A percentile compares a stretch with the other conserved stretches of the same genome.
These are phyloP conservation scores for Pestalotiopsis sp. DNA, from an alignment of 2,329 filamentous ascomycete species.

Conservation along the genomic window DNA sequence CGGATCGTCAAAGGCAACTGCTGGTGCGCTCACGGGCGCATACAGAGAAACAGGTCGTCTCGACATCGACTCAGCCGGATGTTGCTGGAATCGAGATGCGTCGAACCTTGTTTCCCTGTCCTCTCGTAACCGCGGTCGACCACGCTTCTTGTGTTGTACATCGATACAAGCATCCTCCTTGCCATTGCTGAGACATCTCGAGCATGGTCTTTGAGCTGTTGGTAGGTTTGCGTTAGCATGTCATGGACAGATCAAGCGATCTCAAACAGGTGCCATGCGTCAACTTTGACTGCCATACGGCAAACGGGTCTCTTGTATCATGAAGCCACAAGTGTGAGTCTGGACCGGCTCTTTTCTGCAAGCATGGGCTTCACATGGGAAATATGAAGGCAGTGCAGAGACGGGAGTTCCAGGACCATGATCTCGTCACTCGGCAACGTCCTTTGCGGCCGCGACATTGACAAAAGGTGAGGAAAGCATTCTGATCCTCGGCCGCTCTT, in stretches of 20 bases:
- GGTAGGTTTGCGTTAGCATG: slow-evolving; percentile 27
- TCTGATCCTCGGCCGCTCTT: background rate
- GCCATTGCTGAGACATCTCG: slow-evolving; percentile 75
- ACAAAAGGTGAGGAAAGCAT: background rate
- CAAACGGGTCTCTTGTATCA: background rate
- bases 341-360: background rate
- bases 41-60: slow-evolving; percentile 57
- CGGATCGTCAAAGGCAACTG: slow-evolving; percentile 49
- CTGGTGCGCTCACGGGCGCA: slow-evolving; percentile 44
- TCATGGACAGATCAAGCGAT: background rate
- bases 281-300: background rate
- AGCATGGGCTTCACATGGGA: background rate
- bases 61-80: slow-evolving; percentile 45
- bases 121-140: slow-evolving; percentile 76
- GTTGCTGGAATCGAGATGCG: slow-evolving; percentile 44
- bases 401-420: background rate
- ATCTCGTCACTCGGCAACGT: background rate
- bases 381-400: background rate
- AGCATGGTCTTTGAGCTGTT: slow-evolving; percentile 75
- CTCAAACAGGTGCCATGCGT: background rate
- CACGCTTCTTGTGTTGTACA: slow-evolving; percentile 85
- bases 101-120: slow-evolving; percentile 66
- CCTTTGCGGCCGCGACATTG: background rate
- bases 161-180: slow-evolving; percentile 82
- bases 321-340: background rate